Conservation (phyloP, 148 eudicot species). For the Fagopyrum tataricum region DNA sequence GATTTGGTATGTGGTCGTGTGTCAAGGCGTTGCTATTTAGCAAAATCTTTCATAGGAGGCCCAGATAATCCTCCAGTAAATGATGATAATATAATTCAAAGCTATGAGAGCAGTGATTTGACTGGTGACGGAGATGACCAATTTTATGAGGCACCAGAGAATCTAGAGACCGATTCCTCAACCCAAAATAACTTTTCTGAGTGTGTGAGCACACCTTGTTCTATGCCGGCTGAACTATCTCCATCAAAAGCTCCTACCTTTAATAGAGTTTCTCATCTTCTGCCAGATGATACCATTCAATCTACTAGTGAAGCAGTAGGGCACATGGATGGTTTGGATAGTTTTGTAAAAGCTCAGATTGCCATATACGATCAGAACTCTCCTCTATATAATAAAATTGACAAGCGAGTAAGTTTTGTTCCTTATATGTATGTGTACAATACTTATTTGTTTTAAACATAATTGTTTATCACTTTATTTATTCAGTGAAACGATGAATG, state of each 20-base stretch:
- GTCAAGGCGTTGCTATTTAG: slow-evolving; percentile 55
- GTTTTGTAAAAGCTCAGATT: slow-evolving; percentile 94
- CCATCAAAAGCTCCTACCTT: slow-evolving; percentile 58
- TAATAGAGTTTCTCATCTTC: slow-evolving; percentile 51
- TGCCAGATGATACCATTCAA: slow-evolving; percentile 46
- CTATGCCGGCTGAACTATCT: slow-evolving; percentile 32
- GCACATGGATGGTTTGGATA: slow-evolving; percentile 49
- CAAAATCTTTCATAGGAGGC: slow-evolving; percentile 68
- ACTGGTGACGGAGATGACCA: slow-evolving; percentile 70
- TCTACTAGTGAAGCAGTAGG: slow-evolving; percentile 29
- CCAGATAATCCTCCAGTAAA: slow-evolving; percentile 37
- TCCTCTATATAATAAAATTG: slow-evolving; percentile 52
- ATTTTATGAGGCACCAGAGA: slow-evolving; percentile 84
- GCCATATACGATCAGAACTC: slow-evolving; percentile 75
- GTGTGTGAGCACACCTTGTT: slow-evolving; percentile 22
- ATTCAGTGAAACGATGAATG: slow-evolving; percentile 4
- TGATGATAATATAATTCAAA: slow-evolving; percentile 27
- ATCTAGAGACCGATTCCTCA: slow-evolving; percentile 55
- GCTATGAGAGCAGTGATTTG: slow-evolving; percentile 27
- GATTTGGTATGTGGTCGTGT: slow-evolving; percentile 59
- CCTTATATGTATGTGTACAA: neutral
- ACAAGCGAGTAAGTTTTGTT: slow-evolving; percentile 51
- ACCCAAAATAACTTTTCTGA: slow-evolving; percentile 19
- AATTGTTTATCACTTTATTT: slow-evolving; percentile 12
- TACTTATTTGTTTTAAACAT: neutral